A percentile compares a stretch with the other conserved stretches of the same genome.
Evolutionary conservation across 352 stramenopile species (phyloP).

Genomic region (Phytophthora melonis): DNA sequence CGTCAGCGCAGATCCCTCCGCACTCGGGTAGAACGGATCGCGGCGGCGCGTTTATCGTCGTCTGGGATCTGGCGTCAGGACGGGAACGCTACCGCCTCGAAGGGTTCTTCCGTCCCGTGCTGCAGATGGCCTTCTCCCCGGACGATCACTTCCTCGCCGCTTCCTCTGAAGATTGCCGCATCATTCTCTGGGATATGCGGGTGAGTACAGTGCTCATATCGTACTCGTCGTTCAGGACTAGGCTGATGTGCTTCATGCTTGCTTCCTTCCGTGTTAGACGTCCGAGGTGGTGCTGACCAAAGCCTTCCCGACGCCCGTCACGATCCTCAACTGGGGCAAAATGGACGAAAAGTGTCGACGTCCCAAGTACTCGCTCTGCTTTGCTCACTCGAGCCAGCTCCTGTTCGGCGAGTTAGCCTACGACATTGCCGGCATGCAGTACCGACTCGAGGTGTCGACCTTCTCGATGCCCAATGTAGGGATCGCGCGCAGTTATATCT

Average conservation of each 20-base stretch:
- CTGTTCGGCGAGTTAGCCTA: slow-evolving; percentile 70
- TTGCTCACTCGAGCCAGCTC: slow-evolving; percentile 78
- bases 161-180: slow-evolving; percentile 66
- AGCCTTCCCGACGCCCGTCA: slow-evolving; percentile 67
- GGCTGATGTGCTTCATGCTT: not conserved
- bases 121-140: slow-evolving; percentile 78
- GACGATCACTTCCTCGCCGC: slow-evolving; percentile 83
- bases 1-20: slow-evolving; percentile 59
- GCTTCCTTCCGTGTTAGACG: slow-evolving; percentile 48
- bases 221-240: not conserved
- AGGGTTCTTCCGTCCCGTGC: slow-evolving; percentile 68
- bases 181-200: slow-evolving; percentile 83
- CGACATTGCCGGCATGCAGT: slow-evolving; percentile 84
- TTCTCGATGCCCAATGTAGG: slow-evolving; percentile 82
- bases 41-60: slow-evolving; percentile 30
- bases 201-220: slow-evolving; percentile 32
- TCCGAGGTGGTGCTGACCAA: slow-evolving; percentile 77
- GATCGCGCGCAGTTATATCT: slow-evolving; percentile 76
- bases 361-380: slow-evolving; percentile 72
- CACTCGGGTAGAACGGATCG: slow-evolving; percentile 38
- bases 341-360: slow-evolving; percentile 76
- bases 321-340: slow-evolving; percentile 74
- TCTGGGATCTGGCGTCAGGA: slow-evolving; percentile 47
- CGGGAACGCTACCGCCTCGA: slow-evolving; percentile 62
- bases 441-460: slow-evolving; percentile 69